Base-by-base conservation (phyloP, 192 early-diverging fungal genomes). In the Rhizophlyctis rosea region DNA sequence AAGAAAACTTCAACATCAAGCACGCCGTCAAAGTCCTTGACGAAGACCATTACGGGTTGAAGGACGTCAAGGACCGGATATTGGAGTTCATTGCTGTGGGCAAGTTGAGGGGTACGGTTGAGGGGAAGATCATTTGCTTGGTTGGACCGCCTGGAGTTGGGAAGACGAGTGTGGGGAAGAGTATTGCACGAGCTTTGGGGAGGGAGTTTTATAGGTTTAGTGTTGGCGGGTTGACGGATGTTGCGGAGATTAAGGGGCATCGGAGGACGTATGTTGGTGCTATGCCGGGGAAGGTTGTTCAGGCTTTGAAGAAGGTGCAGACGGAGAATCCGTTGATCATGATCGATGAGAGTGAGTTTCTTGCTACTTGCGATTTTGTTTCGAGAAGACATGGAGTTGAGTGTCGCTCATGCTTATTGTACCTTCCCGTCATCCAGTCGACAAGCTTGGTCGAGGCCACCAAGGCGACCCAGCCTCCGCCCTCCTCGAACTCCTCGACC, bases 121-220 rank as follows among this genome's bases (percentile, higher is more conserved):
- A 99, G 73, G 97, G 97, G 61, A 99, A 99, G 74, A 99, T 99
- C 52, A 84, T 99, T 56, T 96, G 94, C 71, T 80, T 99, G 66
- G 90, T 89, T n/a, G 97, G 97, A 27, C 97, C 97, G n/a, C 97
- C 97, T 49, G 96, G 92, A 79, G 93, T 97, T 1, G 97, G 97
- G 63, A 99, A 99, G 70, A 99, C 97, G 2, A 96, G 94, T 16
- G 90, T 99, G 58, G 97, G 97, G 31, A 98, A 98, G 75, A 91
- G 89, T 35, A 96, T 99, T 78, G 97, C 97, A 13, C 88, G 92
- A 18, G 90, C 97, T 3, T 81, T 99, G 23, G 88, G 87, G 50
- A 85, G 97, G 23, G 92, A 96, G 72, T 99, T 98, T 70, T 99
- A 88, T 76, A 81, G 97, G 30, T 99, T 99, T 79, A 90, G 87